Conservation (phyloP, 192 early-diverging fungal species). For the Geranomyces michiganensis region DNA sequence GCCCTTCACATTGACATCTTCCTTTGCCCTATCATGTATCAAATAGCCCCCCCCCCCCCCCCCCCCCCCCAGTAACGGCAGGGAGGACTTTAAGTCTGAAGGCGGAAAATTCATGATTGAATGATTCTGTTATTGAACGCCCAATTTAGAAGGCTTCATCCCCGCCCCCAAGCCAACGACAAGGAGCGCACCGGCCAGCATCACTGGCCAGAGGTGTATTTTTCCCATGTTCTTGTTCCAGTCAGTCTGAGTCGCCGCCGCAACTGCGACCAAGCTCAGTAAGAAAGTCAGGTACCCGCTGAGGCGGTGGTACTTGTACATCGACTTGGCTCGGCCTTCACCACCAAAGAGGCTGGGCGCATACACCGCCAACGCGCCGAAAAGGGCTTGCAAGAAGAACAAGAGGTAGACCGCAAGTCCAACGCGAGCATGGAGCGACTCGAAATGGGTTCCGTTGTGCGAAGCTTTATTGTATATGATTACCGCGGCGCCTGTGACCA, state of each 20-base stretch:
- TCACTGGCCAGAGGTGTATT: neutral
- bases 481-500: neutral
- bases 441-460: constrained; percentile 7
- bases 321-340: neutral
- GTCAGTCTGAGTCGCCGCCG: constrained; percentile 1
- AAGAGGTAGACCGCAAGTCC: constrained; percentile 7
- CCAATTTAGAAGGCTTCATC: neutral
- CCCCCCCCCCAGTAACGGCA: too few relatives aligned
- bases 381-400: neutral
- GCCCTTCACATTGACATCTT: too few relatives aligned
- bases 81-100: too few relatives aligned
- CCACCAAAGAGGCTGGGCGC: constrained; percentile 1
- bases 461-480: constrained; percentile 5
- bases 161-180: neutral
- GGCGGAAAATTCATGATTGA: too few relatives aligned
- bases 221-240: constrained; percentile 10
- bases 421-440: constrained; percentile 4
- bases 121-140: neutral
- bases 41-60: too few relatives aligned
- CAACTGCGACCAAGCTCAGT: constrained; percentile 2
- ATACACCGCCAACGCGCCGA: constrained; percentile 1
- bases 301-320: constrained; percentile 10
- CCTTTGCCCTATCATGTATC: too few relatives aligned
- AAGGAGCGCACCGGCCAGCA: neutral
- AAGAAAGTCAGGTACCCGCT: constrained; percentile 11